phyloP scores from a whole-genome alignment of 139 green algal species.

The Picocystis salinarum region DNA sequence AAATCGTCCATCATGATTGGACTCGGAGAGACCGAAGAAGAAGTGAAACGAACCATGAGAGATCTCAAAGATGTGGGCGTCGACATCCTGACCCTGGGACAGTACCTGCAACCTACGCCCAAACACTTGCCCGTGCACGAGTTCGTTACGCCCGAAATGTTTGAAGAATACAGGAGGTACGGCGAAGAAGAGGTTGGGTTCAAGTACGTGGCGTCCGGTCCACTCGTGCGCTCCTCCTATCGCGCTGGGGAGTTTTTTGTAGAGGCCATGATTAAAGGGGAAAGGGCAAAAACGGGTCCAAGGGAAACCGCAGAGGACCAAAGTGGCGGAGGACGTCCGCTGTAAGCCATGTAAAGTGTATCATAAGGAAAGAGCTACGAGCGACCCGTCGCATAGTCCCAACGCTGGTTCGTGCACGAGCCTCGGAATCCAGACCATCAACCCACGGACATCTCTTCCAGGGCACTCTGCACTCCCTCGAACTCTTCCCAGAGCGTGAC shows the following conservation, averaged over 20 bases:
- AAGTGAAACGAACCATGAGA: slow-evolving; percentile 4
- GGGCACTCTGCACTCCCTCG: too few relatives aligned
- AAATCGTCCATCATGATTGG: slow-evolving; percentile 9
- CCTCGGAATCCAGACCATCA: too few relatives aligned
- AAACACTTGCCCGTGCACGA: slow-evolving; percentile 2
- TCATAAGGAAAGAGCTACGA: too few relatives aligned
- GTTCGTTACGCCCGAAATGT: slow-evolving; percentile 3
- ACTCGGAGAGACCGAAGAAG: slow-evolving; percentile 9
- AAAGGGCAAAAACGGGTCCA: too few relatives aligned
- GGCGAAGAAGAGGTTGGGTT: slow-evolving; percentile 6
- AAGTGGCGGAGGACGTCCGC: too few relatives aligned
- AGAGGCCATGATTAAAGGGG: slow-evolving; percentile 3
- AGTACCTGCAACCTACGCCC: slow-evolving; percentile 7
- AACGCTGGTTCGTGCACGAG: too few relatives aligned
- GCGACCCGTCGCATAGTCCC: too few relatives aligned
- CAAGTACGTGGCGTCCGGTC: slow-evolving; percentile 3
- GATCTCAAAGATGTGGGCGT: neutral
- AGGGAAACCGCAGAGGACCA: too few relatives aligned
- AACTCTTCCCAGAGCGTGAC: too few relatives aligned
- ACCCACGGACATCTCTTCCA: too few relatives aligned
- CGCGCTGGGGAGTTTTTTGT: slow-evolving; percentile 7
- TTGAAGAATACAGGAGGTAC: neutral
- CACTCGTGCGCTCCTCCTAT: slow-evolving; percentile 7
- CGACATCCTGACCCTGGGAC: slow-evolving; percentile 7
- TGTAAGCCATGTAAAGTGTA: too few relatives aligned